Evolutionary conservation across 768 basidiomycete species (phyloP).

Genomic region (Mycena chlorophos): DNA sequence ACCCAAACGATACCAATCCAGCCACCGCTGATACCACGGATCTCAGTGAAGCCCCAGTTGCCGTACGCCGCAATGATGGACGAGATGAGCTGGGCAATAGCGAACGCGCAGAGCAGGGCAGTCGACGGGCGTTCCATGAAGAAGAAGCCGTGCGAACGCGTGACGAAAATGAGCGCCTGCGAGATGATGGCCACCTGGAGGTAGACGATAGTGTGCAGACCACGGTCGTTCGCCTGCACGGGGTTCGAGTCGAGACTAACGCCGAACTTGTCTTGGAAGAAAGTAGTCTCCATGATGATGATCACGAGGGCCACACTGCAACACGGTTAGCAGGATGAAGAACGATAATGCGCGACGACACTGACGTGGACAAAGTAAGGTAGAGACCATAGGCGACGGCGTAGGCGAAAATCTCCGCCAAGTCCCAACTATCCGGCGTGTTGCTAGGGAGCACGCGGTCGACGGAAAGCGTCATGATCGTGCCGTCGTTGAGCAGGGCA

Average conservation of each 20-base stretch:
- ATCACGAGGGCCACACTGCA: slow-evolving; percentile 72
- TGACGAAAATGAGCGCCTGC: slow-evolving; percentile 95
- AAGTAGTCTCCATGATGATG: slow-evolving; percentile 81
- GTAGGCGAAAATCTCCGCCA: slow-evolving; percentile 94
- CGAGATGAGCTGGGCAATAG: slow-evolving; percentile 89
- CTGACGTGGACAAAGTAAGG: slow-evolving; percentile 88
- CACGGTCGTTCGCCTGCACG: slow-evolving; percentile 59
- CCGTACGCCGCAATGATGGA: slow-evolving; percentile 94
- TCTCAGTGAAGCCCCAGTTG: slow-evolving; percentile 92
- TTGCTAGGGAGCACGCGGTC: slow-evolving; percentile 93
- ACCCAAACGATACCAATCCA: slow-evolving; percentile 99
- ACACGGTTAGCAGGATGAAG: slow-evolving; percentile 12
- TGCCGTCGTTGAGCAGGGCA: slow-evolving; percentile 95
- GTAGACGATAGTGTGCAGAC: slow-evolving; percentile 89
- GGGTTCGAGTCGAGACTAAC: slow-evolving; percentile 51
- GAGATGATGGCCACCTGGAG: slow-evolving; percentile 98
- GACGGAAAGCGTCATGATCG: slow-evolving; percentile 97
- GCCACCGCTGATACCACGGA: slow-evolving; percentile 76
- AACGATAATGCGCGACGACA: slow-evolving; percentile 10
- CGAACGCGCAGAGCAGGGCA: slow-evolving; percentile 89
- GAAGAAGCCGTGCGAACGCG: slow-evolving; percentile 93
- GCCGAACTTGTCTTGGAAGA: slow-evolving; percentile 87
- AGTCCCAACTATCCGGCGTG: slow-evolving; percentile 94
- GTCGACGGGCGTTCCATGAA: slow-evolving; percentile 93
- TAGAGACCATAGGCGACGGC: slow-evolving; percentile 95